These are phyloP conservation scores for Phytophthora agathidicida DNA, from an alignment of 352 stramenopile species.

Conservation along the genomic window DNA sequence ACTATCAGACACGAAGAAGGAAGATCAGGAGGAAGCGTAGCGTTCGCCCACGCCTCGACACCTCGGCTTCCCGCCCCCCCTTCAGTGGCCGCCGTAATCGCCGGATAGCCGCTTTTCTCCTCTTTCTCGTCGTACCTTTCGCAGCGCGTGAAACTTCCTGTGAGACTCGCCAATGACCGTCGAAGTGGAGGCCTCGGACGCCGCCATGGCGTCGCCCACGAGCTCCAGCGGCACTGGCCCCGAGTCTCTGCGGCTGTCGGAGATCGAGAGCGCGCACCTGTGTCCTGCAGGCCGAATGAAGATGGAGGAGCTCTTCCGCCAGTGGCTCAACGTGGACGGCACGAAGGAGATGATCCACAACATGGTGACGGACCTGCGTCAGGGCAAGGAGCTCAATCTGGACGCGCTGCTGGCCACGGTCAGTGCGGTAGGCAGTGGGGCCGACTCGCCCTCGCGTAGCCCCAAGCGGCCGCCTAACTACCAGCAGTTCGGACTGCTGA, in stretches of 20 bases:
- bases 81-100: neutral
- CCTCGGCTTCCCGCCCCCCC: slow-evolving; percentile 8
- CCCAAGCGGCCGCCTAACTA: slow-evolving; percentile 86
- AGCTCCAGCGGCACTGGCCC: slow-evolving; percentile 41
- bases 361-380: slow-evolving; percentile 81
- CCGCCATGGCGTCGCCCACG: slow-evolving; percentile 65
- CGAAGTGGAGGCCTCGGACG: slow-evolving; percentile 59
- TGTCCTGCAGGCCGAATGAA: slow-evolving; percentile 84
- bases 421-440: slow-evolving; percentile 18
- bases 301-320: slow-evolving; percentile 89
- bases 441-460: slow-evolving; percentile 69
- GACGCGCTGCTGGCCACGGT: slow-evolving; percentile 38
- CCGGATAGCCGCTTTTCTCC: neutral
- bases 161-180: slow-evolving; percentile 38
- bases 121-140: slow-evolving; percentile 1
- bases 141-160: neutral
- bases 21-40: slow-evolving; percentile 27
- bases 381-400: slow-evolving; percentile 68
- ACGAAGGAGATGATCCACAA: slow-evolving; percentile 88
- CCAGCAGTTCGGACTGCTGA: slow-evolving; percentile 58
- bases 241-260: slow-evolving; percentile 72
- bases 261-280: slow-evolving; percentile 83
- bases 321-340: slow-evolving; percentile 87
- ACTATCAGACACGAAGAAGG: slow-evolving; percentile 40
- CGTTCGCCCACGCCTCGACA: neutral